Evolutionary conservation across 2,329 filamentous ascomycete genomes (phyloP).

Genomic region (Metarhizium humberi): DNA sequence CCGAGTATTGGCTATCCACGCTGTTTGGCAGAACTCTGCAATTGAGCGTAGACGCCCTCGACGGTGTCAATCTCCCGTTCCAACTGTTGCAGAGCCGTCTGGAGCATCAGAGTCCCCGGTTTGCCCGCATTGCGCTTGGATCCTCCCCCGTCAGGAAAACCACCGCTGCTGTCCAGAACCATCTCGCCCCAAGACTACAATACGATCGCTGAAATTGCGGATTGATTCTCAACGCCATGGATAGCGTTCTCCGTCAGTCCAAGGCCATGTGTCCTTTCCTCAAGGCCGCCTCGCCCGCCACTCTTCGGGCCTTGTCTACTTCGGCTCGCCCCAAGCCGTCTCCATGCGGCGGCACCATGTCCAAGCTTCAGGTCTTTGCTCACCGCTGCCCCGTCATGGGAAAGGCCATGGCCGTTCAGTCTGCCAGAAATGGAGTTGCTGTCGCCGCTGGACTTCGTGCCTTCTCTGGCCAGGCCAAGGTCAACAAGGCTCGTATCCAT

Average conservation of each 20-base stretch:
- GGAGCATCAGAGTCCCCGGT: background rate
- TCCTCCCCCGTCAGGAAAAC: background rate
- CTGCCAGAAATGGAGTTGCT: conserved; percentile 42
- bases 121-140: background rate
- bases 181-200: too few species aligned
- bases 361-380: conserved; percentile 88
- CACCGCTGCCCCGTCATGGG: conserved; percentile 98
- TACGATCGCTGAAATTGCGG: too few species aligned
- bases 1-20: background rate
- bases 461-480: conserved; percentile 39
- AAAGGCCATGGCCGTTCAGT: conserved; percentile 88
- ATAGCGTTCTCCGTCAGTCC: conserved; percentile 88
- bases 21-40: conserved; percentile 1
- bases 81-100: background rate
- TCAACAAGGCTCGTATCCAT: conserved; percentile 67
- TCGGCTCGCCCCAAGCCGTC: conserved; percentile 57
- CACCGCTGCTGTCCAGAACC: too few species aligned
- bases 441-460: conserved; percentile 38
- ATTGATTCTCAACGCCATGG: conserved; percentile 48
- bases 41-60: background rate
- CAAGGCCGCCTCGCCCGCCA: conserved; percentile 85
- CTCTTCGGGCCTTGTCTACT: conserved; percentile 80
- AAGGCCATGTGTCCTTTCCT: conserved; percentile 96
- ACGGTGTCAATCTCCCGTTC: background rate
- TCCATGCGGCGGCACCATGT: conserved; percentile 85